These are phyloP conservation scores for Cunninghamia lanceolata DNA, from an alignment of 75 land plant species.

Conservation along the genomic window DNA sequence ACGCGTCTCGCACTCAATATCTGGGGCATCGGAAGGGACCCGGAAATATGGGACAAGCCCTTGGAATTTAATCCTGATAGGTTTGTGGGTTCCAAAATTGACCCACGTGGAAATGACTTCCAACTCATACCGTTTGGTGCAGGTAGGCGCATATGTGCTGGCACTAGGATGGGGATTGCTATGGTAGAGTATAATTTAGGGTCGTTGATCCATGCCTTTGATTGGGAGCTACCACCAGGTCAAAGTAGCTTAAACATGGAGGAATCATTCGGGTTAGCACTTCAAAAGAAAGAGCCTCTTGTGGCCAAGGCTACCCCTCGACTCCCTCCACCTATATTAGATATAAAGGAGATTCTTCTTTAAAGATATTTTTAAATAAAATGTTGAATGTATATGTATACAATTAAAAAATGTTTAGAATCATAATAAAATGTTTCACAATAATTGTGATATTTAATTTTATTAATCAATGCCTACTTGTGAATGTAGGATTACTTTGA, in stretches of 20 bases:
- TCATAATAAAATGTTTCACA: too few relatives aligned
- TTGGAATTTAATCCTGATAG: constrained; percentile 20
- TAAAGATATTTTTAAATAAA: too few relatives aligned
- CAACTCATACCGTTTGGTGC: constrained; percentile 24
- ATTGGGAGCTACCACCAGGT: constrained; percentile 8
- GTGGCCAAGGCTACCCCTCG: neutral
- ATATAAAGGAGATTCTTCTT: neutral
- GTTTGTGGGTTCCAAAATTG: constrained; percentile 4
- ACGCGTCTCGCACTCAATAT: constrained; percentile 21
- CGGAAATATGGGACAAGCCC: constrained; percentile 13
- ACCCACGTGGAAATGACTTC: constrained; percentile 19
- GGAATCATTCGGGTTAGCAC: constrained; percentile 9
- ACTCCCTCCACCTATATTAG: neutral
- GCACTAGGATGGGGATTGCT: constrained; percentile 2
- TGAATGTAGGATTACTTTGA: too few relatives aligned
- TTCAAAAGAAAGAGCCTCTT: neutral
- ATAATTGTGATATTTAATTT: too few relatives aligned
- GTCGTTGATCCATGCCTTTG: constrained; percentile 14
- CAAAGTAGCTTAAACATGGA: constrained; percentile 8
- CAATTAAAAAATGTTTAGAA: too few relatives aligned
- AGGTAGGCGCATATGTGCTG: constrained; percentile 26
- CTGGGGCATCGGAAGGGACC: constrained; percentile 29
- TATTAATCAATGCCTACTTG: too few relatives aligned
- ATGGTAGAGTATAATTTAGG: constrained; percentile 11
- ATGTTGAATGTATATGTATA: too few relatives aligned